Conservation (phyloP, 192 early-diverging fungal genomes). For the Lobosporangium transversale region DNA sequence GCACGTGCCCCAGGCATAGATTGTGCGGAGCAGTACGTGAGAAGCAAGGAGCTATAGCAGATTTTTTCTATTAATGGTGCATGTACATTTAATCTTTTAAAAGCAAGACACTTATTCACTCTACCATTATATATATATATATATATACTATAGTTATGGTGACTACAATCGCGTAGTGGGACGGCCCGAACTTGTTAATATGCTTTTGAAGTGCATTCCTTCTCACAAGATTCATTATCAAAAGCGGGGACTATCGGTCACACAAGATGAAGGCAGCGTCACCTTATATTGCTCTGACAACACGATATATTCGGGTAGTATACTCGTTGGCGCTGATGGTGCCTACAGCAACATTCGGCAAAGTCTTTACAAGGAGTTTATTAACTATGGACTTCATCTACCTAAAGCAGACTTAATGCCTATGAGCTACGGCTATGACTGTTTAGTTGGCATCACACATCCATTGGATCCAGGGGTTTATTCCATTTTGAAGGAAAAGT, state of each 20-base stretch:
- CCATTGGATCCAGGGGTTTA: conserved; percentile 20
- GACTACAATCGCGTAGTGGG: conserved; percentile 11
- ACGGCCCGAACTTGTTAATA: conserved; percentile 11
- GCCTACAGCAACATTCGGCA: conserved; percentile 30
- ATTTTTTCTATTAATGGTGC: too few species aligned
- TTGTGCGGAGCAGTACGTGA: conserved; percentile 12
- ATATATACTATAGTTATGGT: conserved; percentile 14
- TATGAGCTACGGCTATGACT: conserved; percentile 22
- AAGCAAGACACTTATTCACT: too few species aligned
- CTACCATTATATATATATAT: too few species aligned
- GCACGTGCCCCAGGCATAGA: conserved; percentile 4
- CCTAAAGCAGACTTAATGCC: conserved; percentile 12
- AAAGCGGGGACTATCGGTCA: conserved; percentile 12
- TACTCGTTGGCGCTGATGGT: conserved; percentile 33
- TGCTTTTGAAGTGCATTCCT: conserved; percentile 15
- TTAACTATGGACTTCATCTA: background rate
- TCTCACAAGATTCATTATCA: conserved; percentile 11
- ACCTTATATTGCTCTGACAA: conserved; percentile 14
- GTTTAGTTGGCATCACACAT: conserved; percentile 18
- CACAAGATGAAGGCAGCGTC: conserved; percentile 25
- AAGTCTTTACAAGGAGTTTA: conserved; percentile 18
- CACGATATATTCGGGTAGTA: conserved; percentile 11
- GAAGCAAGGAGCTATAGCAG: too few species aligned
- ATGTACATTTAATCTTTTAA: too few species aligned
- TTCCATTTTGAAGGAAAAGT: conserved; percentile 15